Conservation (phyloP, 2,329 filamentous ascomycete species). For the Myotisia sp. region DNA sequence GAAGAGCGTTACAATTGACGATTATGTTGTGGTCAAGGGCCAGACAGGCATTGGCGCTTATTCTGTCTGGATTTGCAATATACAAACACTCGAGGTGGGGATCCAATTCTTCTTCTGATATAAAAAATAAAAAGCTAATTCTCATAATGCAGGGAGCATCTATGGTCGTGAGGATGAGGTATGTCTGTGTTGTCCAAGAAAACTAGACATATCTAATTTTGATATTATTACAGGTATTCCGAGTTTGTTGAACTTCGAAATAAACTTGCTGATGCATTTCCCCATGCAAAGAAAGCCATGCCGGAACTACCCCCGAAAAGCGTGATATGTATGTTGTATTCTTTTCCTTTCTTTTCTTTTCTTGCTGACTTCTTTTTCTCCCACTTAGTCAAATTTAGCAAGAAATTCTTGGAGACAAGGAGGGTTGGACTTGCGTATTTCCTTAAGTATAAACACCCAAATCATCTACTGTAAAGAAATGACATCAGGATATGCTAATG, state of each 20-base stretch:
- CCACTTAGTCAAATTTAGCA: conserved; percentile 49
- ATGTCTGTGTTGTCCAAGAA: conserved; percentile 16
- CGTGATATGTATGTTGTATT: conserved; percentile 52
- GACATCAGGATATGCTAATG: not conserved
- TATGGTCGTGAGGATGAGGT: conserved; percentile 46
- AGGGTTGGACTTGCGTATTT: conserved; percentile 79
- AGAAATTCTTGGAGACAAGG: conserved; percentile 72
- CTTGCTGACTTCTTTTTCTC: conserved; percentile 11
- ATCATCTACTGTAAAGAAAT: not conserved
- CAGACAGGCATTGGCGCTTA: conserved; percentile 62
- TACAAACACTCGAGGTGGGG: conserved; percentile 70
- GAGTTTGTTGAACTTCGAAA: conserved; percentile 77
- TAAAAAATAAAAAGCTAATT: conserved; percentile 12
- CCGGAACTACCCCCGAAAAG: conserved; percentile 87
- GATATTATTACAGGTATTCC: conserved; percentile 51
- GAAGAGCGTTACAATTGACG: conserved; percentile 45
- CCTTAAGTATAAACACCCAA: conserved; percentile 53
- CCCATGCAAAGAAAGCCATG: conserved; percentile 68
- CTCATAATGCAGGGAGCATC: conserved; percentile 35
- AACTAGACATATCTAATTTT: not conserved
- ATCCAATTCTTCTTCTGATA: conserved; percentile 2
- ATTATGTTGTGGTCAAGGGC: conserved; percentile 47
- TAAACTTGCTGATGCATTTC: conserved; percentile 65
- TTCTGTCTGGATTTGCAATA: conserved; percentile 82
- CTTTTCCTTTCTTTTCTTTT: not conserved